Percentiles rank a stretch among this genome's conserved stretches.
phyloP scores from a whole-genome alignment of 306 rosid genomes.

The Boehmeria nivea region DNA sequence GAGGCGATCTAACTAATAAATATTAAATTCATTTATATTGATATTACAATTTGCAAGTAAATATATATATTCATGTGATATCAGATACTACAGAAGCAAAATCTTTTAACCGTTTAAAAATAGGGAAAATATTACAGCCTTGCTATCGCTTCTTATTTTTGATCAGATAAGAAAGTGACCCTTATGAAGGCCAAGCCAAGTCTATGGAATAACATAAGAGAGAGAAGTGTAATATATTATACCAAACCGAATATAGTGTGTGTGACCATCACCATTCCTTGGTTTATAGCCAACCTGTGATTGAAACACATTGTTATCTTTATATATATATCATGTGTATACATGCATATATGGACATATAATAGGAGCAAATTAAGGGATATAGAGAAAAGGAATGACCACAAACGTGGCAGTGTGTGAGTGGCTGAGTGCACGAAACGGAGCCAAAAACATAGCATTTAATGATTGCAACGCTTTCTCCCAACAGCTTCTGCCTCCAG shows the following conservation, averaged over 20 bases:
- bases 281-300: slow-evolving; percentile 12
- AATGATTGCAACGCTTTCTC: slow-evolving; percentile 40
- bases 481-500: slow-evolving; percentile 45
- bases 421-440: slow-evolving; percentile 18
- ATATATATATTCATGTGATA: too few relatives aligned
- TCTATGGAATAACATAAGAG: not conserved
- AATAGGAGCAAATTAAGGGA: too few relatives aligned
- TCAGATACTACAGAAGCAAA: too few relatives aligned
- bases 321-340: too few relatives aligned
- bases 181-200: not conserved
- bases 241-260: not conserved
- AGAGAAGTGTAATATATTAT: not conserved
- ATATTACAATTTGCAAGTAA: too few relatives aligned
- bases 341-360: too few relatives aligned
- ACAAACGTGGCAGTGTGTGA: slow-evolving; percentile 20
- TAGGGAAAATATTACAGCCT: too few relatives aligned
- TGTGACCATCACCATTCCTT: slow-evolving; percentile 11
- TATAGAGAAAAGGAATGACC: slow-evolving; percentile 15
- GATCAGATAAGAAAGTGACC: not conserved
- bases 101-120: too few relatives aligned
- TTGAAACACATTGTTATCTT: not conserved
- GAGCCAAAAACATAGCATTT: slow-evolving; percentile 32
- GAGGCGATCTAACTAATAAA: too few relatives aligned
- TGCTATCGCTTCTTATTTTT: not conserved
- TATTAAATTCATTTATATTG: too few relatives aligned